Base-by-base conservation (phyloP, 768 basidiomycete genomes). In the Cyclocybe aegerita region DNA sequence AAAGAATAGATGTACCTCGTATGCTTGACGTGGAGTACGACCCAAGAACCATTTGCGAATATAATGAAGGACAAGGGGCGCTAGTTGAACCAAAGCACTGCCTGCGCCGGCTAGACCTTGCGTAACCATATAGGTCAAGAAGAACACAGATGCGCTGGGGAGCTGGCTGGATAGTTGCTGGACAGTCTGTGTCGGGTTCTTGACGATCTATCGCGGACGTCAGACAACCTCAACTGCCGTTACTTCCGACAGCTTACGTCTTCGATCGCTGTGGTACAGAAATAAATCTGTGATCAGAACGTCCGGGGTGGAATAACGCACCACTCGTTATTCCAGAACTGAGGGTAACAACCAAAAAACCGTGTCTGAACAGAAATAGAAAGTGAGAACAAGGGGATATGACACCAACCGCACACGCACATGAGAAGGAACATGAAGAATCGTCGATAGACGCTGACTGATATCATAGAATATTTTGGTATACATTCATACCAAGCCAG, bases 401-500 rank as follows among this genome's bases (percentile, higher is more conserved):
- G n/a, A 14, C 5, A 31, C 29, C 34, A 9, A 31, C 8, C 8
- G 43, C 7, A 11, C 9, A 58, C 74, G 67, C 57, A 76, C 72
- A 86, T 72, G 43, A 85, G 68, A 23, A 86, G 72, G 67, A 88
- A 86, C 51, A 85, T 57, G 63, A 82, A 86, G 64, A 80, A 88
- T n/a, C 88, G 76, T 9, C 77, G 78, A 71, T 88, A 88, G 29
- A 90, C 76, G 60, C 81, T 82, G 50, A 86, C 70, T 39, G 85
- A 84, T n/a, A 90, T 79, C 15, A 81, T 69, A 0, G 84, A 85
- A 52, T 79, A 80, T 35, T 81, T 75, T 0, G 87, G 86, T 41
- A 86, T 85, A 40, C 86, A 85, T 63, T 88, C 82, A 56, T 85
- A 84, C 70, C 79, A 80, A 14, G 86, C 83, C 9, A 88, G 66